These are phyloP conservation scores for Vigna angularis DNA, from an alignment of 306 rosid genomes.

Conservation along the genomic window DNA sequence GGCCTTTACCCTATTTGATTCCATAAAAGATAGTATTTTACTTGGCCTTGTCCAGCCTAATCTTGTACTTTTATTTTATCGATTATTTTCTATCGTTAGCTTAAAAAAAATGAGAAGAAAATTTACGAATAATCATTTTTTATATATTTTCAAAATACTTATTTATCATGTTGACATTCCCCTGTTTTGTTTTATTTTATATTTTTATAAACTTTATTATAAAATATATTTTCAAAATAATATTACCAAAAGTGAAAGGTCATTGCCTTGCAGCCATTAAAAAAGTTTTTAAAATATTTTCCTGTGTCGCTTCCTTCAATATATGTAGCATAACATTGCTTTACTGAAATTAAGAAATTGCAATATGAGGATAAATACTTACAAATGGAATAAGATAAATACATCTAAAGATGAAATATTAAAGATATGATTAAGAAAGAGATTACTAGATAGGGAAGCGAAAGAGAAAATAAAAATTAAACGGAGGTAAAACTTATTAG, in stretches of 20 bases:
- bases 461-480: too few relatives aligned
- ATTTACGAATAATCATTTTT: too few relatives aligned
- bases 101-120: background rate
- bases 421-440: too few relatives aligned
- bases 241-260: background rate
- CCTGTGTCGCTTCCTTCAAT: too few relatives aligned
- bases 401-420: too few relatives aligned
- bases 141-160: background rate
- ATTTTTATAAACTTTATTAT: background rate
- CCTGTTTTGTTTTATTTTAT: background rate
- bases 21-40: background rate
- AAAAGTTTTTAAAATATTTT: too few relatives aligned
- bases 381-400: too few relatives aligned
- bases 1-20: background rate
- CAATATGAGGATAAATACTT: too few relatives aligned
- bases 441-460: too few relatives aligned
- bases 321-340: too few relatives aligned
- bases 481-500: too few relatives aligned
- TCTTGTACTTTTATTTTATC: background rate
- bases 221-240: background rate
- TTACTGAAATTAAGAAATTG: too few relatives aligned
- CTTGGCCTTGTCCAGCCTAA: background rate
- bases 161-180: background rate
- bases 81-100: background rate
- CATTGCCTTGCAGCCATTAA: background rate